Evolutionary conservation across 106 monocot genomes (phyloP).

Genomic region (Gastrodia elata): DNA sequence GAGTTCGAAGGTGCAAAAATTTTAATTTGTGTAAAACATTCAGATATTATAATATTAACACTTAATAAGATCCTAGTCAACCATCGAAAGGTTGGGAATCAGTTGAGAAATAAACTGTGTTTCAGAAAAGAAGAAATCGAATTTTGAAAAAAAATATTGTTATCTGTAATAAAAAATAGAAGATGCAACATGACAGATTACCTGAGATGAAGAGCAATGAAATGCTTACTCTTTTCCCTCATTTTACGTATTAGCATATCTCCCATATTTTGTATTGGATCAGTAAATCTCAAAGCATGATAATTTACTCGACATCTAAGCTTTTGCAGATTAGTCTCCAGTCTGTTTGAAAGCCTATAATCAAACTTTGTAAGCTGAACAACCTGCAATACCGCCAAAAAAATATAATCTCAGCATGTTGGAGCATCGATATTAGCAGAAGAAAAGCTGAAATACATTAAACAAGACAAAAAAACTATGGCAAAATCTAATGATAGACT

Average conservation of each 20-base stretch:
- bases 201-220: constrained; percentile 58
- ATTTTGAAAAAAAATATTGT: not conserved
- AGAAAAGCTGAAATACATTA: not conserved
- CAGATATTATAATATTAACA: not conserved
- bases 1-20: not conserved
- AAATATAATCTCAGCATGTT: not conserved
- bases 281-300: constrained; percentile 45
- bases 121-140: not conserved
- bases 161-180: not conserved
- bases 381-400: constrained; percentile 21
- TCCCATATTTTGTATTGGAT: constrained; percentile 39
- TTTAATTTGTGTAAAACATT: not conserved
- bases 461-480: not conserved
- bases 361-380: constrained; percentile 60
- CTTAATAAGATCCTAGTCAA: not conserved
- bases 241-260: constrained; percentile 38
- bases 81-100: not conserved
- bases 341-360: constrained; percentile 58
- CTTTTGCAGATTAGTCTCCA: constrained; percentile 55
- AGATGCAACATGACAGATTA: not conserved
- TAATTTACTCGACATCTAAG: constrained; percentile 67
- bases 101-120: not conserved
- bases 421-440: not conserved
- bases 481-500: not conserved
- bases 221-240: constrained; percentile 39